phyloP scores from a whole-genome alignment of 805 yeast species.

The Maudiozyma bulderi region DNA sequence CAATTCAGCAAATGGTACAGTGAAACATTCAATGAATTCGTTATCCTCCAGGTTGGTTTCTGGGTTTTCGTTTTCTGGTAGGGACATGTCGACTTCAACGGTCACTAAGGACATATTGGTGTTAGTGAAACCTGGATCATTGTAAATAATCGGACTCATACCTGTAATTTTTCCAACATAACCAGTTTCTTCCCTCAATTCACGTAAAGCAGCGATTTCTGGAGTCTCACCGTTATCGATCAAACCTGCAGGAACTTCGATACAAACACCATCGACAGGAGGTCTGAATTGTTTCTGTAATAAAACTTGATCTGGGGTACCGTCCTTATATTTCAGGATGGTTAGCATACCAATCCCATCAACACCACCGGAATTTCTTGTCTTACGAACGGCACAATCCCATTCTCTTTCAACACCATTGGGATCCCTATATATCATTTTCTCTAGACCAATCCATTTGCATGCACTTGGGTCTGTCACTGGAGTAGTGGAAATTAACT shows the following conservation, averaged over 20 bases:
- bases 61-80: constrained; percentile 60
- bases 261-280: constrained; percentile 78
- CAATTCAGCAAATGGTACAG: constrained; percentile 52
- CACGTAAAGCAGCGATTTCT: constrained; percentile 77
- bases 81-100: constrained; percentile 62
- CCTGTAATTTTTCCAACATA: constrained; percentile 57
- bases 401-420: constrained; percentile 62
- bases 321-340: constrained; percentile 41
- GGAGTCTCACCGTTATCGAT: constrained; percentile 75
- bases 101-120: constrained; percentile 76
- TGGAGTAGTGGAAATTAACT: constrained; percentile 23
- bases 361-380: constrained; percentile 47
- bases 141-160: constrained; percentile 43
- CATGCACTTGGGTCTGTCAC: constrained; percentile 37
- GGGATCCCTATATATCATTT: constrained; percentile 64
- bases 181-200: constrained; percentile 87
- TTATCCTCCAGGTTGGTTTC: constrained; percentile 72
- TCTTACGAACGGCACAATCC: constrained; percentile 83
- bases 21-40: constrained; percentile 86
- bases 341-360: constrained; percentile 94
- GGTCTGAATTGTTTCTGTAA: constrained; percentile 90
- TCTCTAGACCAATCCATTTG: constrained; percentile 59
- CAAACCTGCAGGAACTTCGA: constrained; percentile 93
- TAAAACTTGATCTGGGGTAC: constrained; percentile 43
- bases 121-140: constrained; percentile 85